A percentile compares a stretch with the other conserved stretches of the same genome.
These are phyloP conservation scores for Neurospora intermedia DNA, from an alignment of 495 filamentous ascomycete genomes.

Conservation along the genomic window DNA sequence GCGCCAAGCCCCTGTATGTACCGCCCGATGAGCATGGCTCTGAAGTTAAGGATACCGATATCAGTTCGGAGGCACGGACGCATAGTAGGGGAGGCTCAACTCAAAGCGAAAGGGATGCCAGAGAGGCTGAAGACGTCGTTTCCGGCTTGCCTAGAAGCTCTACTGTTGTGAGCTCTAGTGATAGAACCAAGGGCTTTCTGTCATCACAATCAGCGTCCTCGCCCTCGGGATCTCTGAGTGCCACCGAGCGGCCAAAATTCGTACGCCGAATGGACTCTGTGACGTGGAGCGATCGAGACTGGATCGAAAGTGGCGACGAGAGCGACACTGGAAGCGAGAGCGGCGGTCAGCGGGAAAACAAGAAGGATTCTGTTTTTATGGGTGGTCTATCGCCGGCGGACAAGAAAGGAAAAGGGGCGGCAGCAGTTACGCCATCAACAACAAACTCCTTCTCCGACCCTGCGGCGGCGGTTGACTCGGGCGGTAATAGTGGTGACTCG, in stretches of 20 bases:
- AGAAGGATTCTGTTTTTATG: conserved; percentile 3
- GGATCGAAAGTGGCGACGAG: conserved; percentile 39
- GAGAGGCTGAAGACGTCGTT: conserved; percentile 12
- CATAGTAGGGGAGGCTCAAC: not conserved
- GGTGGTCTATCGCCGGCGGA: not conserved
- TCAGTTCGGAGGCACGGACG: not conserved
- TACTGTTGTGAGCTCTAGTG: not conserved
- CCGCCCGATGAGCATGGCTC: conserved; percentile 28
- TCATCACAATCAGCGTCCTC: conserved; percentile 2
- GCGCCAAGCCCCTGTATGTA: conserved; percentile 27
- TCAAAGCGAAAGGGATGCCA: conserved; percentile 7
- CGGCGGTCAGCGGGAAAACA: conserved; percentile 1
- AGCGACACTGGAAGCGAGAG: conserved; percentile 28
- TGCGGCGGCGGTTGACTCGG: not conserved
- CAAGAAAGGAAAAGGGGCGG: conserved; percentile 7
- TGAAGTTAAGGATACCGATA: conserved; percentile 21
- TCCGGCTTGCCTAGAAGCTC: not conserved
- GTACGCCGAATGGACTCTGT: conserved; percentile 28
- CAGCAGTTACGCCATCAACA: not conserved
- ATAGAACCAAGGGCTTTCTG: conserved; percentile 3
- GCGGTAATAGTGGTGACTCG: not conserved
- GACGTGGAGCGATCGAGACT: conserved; percentile 45
- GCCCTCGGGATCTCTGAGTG: conserved; percentile 2
- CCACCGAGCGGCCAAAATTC: conserved; percentile 14
- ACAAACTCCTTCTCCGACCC: not conserved